A percentile compares a stretch with the other conserved stretches of the same genome.
Conservation (phyloP, 176 grass and related monocot genomes). For the Eleusine coracana region DNA sequence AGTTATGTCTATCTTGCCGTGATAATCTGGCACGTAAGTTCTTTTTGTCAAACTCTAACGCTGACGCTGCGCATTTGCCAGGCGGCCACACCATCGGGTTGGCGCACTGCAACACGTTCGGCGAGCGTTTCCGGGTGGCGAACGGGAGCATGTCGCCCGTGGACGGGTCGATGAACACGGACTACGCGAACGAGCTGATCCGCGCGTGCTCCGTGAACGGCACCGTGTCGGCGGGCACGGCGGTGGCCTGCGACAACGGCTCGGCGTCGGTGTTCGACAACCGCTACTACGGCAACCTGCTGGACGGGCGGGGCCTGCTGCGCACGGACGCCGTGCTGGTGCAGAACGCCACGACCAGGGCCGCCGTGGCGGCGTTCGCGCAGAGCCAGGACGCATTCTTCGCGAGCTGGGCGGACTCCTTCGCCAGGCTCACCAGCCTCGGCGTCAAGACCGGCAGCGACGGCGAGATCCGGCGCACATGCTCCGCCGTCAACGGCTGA, state of each 20-base stretch:
- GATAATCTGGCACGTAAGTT: not conserved
- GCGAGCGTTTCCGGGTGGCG: conserved; percentile 72
- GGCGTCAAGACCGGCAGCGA: conserved; percentile 71
- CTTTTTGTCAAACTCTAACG: not conserved
- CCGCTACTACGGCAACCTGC: conserved; percentile 79
- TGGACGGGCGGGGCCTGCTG: conserved; percentile 69
- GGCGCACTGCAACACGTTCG: conserved; percentile 90
- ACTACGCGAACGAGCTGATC: conserved; percentile 71
- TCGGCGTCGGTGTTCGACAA: conserved; percentile 76
- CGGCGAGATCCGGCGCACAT: conserved; percentile 72
- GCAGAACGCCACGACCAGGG: conserved; percentile 60
- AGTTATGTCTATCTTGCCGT: not conserved
- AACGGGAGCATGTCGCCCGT: conserved; percentile 68
- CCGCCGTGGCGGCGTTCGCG: conserved; percentile 57
- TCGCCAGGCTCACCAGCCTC: conserved; percentile 61
- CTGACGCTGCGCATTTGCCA: not conserved
- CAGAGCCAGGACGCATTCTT: conserved; percentile 78
- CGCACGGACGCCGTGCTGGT: conserved; percentile 77
- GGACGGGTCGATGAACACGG: conserved; percentile 67
- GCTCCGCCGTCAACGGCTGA: conserved; percentile 69
- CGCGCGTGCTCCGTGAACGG: conserved; percentile 54
- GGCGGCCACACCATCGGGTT: conserved; percentile 88
- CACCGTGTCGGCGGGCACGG: conserved; percentile 11
- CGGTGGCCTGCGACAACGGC: conserved; percentile 71
- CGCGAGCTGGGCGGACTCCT: conserved; percentile 72